phyloP scores from a whole-genome alignment of 176 grass and related monocot genomes.

The Cenchrus purpureus region DNA sequence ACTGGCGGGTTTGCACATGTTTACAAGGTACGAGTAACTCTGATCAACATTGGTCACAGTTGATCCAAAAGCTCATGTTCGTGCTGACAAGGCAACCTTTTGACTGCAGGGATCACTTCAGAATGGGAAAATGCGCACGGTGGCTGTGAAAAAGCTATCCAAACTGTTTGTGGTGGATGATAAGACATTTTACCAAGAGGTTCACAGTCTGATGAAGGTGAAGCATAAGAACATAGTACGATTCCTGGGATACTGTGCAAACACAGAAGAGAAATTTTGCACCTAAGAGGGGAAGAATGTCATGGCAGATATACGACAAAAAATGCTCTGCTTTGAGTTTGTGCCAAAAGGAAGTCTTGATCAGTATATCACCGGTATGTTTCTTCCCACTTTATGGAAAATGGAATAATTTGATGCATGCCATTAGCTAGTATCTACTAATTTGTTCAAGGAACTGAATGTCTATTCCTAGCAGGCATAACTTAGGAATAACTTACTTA shows the following conservation, averaged over 20 bases:
- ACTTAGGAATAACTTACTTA: no score
- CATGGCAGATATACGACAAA: neutral
- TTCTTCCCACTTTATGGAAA: neutral
- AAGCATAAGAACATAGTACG: neutral
- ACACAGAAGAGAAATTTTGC: neutral
- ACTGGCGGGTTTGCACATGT: no score
- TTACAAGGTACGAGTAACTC: no score
- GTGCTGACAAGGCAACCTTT: neutral
- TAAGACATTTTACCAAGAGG: neutral
- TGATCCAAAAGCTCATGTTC: neutral
- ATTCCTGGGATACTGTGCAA: neutral
- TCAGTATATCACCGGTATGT: slow-evolving; percentile 6
- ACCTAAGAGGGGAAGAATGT: neutral
- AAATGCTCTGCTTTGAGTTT: slow-evolving; percentile 19
- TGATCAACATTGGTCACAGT: no score
- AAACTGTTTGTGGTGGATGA: neutral
- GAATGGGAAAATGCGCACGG: neutral
- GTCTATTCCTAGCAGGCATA: no score
- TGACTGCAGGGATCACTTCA: neutral
- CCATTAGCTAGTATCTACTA: no score
- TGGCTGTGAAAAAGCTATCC: slow-evolving; percentile 16
- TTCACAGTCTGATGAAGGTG: neutral
- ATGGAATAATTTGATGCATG: no score
- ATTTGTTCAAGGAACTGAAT: no score
- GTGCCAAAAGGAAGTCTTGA: neutral